Conservation (phyloP, 2,329 filamentous ascomycete species). For the Chrysoporthe austroafricana region DNA sequence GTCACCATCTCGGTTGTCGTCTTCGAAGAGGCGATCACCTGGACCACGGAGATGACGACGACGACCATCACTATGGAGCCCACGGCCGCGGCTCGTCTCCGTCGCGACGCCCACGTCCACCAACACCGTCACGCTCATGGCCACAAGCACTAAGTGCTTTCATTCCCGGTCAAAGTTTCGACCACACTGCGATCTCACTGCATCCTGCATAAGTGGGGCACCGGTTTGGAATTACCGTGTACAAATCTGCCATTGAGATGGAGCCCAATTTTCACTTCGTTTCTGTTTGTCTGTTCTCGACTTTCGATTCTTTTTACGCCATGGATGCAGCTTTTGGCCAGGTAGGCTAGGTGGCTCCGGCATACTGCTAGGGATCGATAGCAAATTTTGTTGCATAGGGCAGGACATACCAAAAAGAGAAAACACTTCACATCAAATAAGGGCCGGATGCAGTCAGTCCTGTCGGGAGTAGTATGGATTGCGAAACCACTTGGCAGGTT, state of each 20-base stretch:
- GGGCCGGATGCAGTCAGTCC: constrained; percentile 11
- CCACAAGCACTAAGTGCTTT: constrained; percentile 27
- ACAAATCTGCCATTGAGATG: constrained; percentile 29
- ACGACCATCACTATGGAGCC: constrained; percentile 45
- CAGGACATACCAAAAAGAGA: constrained; percentile 17
- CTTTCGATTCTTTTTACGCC: constrained; percentile 25
- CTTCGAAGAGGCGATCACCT: constrained; percentile 59
- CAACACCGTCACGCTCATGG: constrained; percentile 36
- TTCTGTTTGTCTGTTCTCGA: constrained; percentile 1
- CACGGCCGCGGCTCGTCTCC: constrained; percentile 35
- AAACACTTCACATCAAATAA: constrained; percentile 20
- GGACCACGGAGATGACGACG: constrained; percentile 51
- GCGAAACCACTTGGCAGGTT: constrained; percentile 20
- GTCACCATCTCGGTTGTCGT: constrained; percentile 57
- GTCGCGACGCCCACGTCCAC: constrained; percentile 47
- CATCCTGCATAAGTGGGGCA: constrained; percentile 27
- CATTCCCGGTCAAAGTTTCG: constrained; percentile 11
- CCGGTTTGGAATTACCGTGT: constrained; percentile 26
- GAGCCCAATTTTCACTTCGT: constrained; percentile 23
- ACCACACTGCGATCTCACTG: constrained; percentile 20
- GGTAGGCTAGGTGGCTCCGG: constrained; percentile 26
- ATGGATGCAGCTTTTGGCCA: constrained; percentile 26
- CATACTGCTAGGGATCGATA: constrained; percentile 27
- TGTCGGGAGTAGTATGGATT: constrained; percentile 26
- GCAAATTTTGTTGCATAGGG: constrained; percentile 24